These are phyloP conservation scores for Oryza brachyantha DNA, from an alignment of 176 grass and related monocot genomes.

Conservation along the genomic window DNA sequence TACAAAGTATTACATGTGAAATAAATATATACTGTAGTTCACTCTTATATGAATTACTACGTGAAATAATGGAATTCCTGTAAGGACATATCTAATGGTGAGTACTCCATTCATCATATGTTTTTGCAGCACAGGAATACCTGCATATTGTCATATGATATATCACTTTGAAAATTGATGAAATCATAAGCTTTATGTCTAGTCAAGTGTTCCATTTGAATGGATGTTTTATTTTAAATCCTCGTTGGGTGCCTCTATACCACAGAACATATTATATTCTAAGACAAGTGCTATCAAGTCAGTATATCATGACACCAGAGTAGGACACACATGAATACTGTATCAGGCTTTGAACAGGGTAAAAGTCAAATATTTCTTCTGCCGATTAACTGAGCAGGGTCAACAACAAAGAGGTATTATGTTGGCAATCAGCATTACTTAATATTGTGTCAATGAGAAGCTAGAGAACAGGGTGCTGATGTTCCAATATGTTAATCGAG, in stretches of 20 bases:
- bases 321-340: too few species aligned
- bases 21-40: not conserved
- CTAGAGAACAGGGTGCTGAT: not conserved
- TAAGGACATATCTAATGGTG: too few species aligned
- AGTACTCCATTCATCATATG: too few species aligned
- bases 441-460: not conserved
- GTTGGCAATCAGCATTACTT: not conserved
- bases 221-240: not conserved
- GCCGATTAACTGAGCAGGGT: not conserved
- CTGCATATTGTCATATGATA: too few species aligned
- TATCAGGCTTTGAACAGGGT: not conserved
- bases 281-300: too few species aligned
- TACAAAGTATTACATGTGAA: conserved; percentile 29
- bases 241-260: not conserved
- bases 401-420: not conserved
- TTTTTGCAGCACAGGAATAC: too few species aligned
- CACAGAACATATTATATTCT: not conserved
- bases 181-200: not conserved
- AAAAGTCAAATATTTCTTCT: not conserved
- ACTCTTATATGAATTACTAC: not conserved
- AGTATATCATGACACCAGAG: too few species aligned
- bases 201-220: not conserved
- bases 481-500: not conserved
- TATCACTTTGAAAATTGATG: not conserved
- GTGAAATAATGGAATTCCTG: not conserved